Evolutionary conservation across 208 protist species (phyloP), one percentile per base, ranked within the genome.

Genomic region (Leishmania tarentolae): DNA sequence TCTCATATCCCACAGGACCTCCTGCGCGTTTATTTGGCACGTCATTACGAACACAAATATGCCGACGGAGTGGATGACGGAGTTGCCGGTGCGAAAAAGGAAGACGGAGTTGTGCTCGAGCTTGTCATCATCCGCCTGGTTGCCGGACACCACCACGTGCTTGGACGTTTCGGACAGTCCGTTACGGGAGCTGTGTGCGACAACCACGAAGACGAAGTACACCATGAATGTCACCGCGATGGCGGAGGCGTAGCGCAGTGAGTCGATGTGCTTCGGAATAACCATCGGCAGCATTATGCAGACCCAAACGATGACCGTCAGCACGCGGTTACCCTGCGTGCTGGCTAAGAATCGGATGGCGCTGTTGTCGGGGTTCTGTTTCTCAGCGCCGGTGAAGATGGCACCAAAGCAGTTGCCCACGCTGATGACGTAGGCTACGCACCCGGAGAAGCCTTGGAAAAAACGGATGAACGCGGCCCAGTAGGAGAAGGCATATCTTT

Each of bases 21-120:
- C 88, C 40, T 87, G 84, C 17, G 72, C 77, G 61, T 91, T 93
- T 2, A 91, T 68, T 44, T 96, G 92, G 66, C 86, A 92, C 4
- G 89, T 53, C 65, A 87, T 94, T 46, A 91, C 86, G 70, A 96
- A 94, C 47, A 89, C 86, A 71, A 94, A 93, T 13, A 89, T 74
- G 47, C 84, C 81, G 21, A 91, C 56, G 11, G 78, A 77, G 15
- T 80, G 24, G 35, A 92, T 65, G 0, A 85, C 86, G 24, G 76
- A 44, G 76, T 87, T 88, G 24, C 88, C 88, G 19, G 81, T 86
- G 44, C 86, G 78, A 69, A 92, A 92, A 11, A 89, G 73, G n/a
- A 91, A 84, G 24, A 87, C 66, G 52, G 69, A 68, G 75, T 89
- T 87, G 3, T 81, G 5, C 59, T 52, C 82, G 17, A 83, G 69